phyloP scores from a whole-genome alignment of 345 rosid species.

The Citrus sinensis region DNA sequence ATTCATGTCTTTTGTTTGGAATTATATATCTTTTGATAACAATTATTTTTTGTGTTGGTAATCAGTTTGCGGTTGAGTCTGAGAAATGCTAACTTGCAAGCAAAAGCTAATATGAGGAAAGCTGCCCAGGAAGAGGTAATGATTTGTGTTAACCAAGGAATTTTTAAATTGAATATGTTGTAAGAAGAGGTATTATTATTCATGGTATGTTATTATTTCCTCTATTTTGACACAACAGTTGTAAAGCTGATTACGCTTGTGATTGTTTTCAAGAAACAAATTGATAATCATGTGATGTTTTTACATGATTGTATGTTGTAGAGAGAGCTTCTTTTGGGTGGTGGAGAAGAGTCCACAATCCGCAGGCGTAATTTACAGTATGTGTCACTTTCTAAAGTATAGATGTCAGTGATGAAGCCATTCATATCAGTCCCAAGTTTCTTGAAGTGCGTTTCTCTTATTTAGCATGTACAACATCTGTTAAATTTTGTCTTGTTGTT shows the following conservation, averaged over 20 bases:
- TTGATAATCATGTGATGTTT: neutral
- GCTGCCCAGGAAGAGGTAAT: conserved; percentile 78
- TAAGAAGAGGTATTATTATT: neutral
- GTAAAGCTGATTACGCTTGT: neutral
- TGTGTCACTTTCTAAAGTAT: conserved; percentile 14
- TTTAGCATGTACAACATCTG: neutral
- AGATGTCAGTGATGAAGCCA: neutral
- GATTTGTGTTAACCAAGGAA: neutral
- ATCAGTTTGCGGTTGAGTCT: conserved; percentile 61
- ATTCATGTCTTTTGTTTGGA: neutral
- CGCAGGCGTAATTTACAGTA: conserved; percentile 90
- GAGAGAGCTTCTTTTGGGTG: conserved; percentile 95
- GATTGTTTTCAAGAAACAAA: neutral
- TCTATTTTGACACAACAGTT: neutral
- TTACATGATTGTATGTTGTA: conserved; percentile 23
- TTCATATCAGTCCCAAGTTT: neutral
- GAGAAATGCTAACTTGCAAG: conserved; percentile 91
- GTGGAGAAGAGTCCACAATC: conserved; percentile 88
- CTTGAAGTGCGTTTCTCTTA: neutral
- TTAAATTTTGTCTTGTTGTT: neutral
- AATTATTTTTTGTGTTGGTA: conserved; percentile 5
- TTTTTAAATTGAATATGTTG: neutral
- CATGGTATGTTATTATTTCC: neutral
- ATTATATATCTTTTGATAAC: neutral
- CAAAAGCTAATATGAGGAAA: conserved; percentile 81